A percentile compares a stretch with the other conserved stretches of the same genome.
Evolutionary conservation across 2,329 filamentous ascomycete species (phyloP).

Genomic region (Penicillium sp.): DNA sequence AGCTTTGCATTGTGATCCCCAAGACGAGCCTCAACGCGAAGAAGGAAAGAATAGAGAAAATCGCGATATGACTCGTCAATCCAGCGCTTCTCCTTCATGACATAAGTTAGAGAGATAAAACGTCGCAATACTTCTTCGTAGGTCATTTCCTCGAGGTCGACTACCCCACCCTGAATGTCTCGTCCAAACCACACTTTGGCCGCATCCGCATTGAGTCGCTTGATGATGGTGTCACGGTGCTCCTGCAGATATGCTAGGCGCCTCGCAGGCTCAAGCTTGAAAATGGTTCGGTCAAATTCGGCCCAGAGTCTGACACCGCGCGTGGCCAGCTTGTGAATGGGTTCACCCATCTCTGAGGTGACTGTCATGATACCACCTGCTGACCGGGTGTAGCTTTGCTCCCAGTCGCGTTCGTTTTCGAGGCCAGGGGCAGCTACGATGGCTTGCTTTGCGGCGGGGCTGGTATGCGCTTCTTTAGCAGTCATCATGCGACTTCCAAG

Average conservation of each 20-base stretch:
- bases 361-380: conserved; percentile 95
- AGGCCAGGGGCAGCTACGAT: conserved; percentile 81
- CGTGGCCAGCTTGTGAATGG: conserved; percentile 96
- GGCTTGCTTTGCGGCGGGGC: conserved; percentile 77
- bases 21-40: conserved; percentile 94
- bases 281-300: conserved; percentile 98
- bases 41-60: conserved; percentile 53
- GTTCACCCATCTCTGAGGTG: conserved; percentile 97
- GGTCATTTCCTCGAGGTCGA: conserved; percentile 93
- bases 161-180: conserved; percentile 70
- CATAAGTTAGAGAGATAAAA: conserved; percentile 84
- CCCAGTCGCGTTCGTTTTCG: conserved; percentile 72
- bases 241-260: conserved; percentile 80
- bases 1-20: conserved; percentile 69
- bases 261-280: conserved; percentile 91
- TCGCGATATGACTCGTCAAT: conserved; percentile 75
- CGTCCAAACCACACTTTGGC: conserved; percentile 95
- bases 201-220: conserved; percentile 92
- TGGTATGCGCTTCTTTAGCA: conserved; percentile 84
- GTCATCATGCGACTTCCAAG: conserved; percentile 95
- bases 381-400: conserved; percentile 88
- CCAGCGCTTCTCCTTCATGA: conserved; percentile 79
- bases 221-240: conserved; percentile 83
- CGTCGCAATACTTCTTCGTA: conserved; percentile 81
- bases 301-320: conserved; percentile 95